phyloP scores from a whole-genome alignment of 2,329 filamentous ascomycete species.

The Nigrospora osmanthi region DNA sequence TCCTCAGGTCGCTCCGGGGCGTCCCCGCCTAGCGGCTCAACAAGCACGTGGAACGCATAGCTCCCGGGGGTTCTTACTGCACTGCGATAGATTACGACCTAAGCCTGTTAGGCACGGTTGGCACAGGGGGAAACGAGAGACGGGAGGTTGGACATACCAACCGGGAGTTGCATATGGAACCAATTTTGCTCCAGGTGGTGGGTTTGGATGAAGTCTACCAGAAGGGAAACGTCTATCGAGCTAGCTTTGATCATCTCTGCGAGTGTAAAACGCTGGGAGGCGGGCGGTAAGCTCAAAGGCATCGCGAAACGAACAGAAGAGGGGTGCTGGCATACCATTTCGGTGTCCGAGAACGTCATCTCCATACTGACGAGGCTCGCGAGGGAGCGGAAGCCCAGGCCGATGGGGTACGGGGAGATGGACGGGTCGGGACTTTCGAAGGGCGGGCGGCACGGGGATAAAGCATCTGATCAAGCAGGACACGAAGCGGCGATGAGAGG shows the following conservation, averaged over 20 bases:
- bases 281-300: neutral
- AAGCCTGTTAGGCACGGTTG: neutral
- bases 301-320: too few relatives aligned
- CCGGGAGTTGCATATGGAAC: constrained; percentile 39
- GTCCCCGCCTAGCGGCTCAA: too few relatives aligned
- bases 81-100: constrained; percentile 42
- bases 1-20: too few relatives aligned
- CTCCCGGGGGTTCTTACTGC: constrained; percentile 9
- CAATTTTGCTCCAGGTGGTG: constrained; percentile 34
- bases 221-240: constrained; percentile 34
- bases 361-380: constrained; percentile 25
- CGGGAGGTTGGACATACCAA: constrained; percentile 25
- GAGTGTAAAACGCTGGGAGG: constrained; percentile 46
- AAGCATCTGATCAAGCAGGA: neutral
- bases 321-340: constrained; percentile 35
- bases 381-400: neutral
- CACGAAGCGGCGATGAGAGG: neutral
- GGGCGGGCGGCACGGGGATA: too few relatives aligned
- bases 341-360: constrained; percentile 38
- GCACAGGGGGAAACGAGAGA: neutral
- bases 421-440: neutral
- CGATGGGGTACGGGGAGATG: neutral
- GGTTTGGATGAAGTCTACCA: constrained; percentile 38
- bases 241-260: constrained; percentile 52
- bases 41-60: too few relatives aligned